phyloP scores from a whole-genome alignment of 2,329 filamentous ascomycete species.

The Tolypocladium album region DNA sequence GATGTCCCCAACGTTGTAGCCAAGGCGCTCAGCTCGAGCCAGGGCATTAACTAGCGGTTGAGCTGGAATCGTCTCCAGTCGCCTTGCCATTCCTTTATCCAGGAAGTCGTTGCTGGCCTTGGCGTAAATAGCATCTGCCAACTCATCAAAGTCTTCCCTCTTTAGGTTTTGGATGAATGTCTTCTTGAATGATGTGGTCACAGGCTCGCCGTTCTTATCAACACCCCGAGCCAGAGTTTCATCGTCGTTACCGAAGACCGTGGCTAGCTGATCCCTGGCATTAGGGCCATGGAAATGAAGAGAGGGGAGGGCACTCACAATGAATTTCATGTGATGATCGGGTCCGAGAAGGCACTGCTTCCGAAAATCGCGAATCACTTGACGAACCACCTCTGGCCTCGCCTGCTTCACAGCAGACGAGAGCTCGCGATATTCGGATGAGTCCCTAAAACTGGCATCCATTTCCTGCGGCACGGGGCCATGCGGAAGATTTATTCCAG shows the following conservation, averaged over 20 bases:
- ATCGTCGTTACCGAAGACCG: slow-evolving; percentile 30
- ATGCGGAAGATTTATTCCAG: no score
- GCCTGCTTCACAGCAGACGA: slow-evolving; percentile 24
- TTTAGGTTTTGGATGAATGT: slow-evolving; percentile 31
- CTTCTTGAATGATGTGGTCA: slow-evolving; percentile 27
- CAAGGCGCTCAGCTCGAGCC: slow-evolving; percentile 44
- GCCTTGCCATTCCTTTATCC: slow-evolving; percentile 38
- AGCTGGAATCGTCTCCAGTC: slow-evolving; percentile 42
- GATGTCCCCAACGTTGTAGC: slow-evolving; percentile 41
- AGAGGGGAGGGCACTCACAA: slow-evolving; percentile 26
- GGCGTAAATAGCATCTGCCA: slow-evolving; percentile 30
- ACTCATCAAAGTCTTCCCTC: slow-evolving; percentile 30
- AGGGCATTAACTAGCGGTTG: slow-evolving; percentile 45
- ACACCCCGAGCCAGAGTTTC: slow-evolving; percentile 27
- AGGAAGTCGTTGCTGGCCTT: slow-evolving; percentile 39
- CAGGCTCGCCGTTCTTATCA: slow-evolving; percentile 32
- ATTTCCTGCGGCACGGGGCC: neutral
- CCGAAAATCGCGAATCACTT: slow-evolving; percentile 39
- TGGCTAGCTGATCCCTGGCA: slow-evolving; percentile 32
- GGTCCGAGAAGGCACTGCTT: slow-evolving; percentile 37
- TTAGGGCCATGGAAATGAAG: slow-evolving; percentile 10
- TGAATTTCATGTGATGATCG: slow-evolving; percentile 40
- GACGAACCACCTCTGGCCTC: slow-evolving; percentile 33
- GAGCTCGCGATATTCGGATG: slow-evolving; percentile 12
- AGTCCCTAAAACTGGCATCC: neutral